These are phyloP conservation scores for Handroanthus guayacan DNA, from an alignment of 257 asterid genomes.

Conservation along the genomic window DNA sequence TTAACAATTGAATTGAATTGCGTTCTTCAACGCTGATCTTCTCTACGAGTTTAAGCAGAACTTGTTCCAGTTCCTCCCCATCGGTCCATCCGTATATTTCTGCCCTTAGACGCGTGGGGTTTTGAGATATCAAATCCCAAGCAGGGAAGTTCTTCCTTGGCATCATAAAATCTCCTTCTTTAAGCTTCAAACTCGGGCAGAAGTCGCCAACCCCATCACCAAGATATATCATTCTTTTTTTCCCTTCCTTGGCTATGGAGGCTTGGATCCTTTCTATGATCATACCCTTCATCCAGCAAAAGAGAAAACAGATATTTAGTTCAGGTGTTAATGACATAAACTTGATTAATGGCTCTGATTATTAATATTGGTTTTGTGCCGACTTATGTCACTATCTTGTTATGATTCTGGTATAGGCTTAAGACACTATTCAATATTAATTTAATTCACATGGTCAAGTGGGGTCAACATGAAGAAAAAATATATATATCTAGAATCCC, in stretches of 20 bases:
- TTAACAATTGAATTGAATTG: slow-evolving; percentile 31
- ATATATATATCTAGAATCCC: no score
- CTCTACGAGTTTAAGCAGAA: slow-evolving; percentile 52
- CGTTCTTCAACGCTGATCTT: slow-evolving; percentile 40
- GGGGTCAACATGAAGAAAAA: slow-evolving; percentile 24
- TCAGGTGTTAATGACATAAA: background rate
- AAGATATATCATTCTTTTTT: slow-evolving; percentile 62
- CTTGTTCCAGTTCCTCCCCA: slow-evolving; percentile 60
- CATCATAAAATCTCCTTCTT: slow-evolving; percentile 64
- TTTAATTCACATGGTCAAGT: slow-evolving; percentile 23
- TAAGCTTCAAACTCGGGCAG: slow-evolving; percentile 58
- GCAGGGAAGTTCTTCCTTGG: slow-evolving; percentile 81
- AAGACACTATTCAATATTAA: background rate
- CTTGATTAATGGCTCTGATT: no score
- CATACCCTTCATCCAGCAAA: slow-evolving; percentile 52
- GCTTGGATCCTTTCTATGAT: slow-evolving; percentile 71
- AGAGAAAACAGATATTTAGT: background rate
- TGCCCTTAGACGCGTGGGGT: slow-evolving; percentile 48
- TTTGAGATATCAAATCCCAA: slow-evolving; percentile 68
- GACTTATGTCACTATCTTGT: slow-evolving; percentile 25
- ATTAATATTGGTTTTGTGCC: background rate
- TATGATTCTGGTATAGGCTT: no score
- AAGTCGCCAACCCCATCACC: slow-evolving; percentile 88
- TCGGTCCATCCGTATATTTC: slow-evolving; percentile 67
- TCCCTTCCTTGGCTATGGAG: slow-evolving; percentile 55